These are phyloP conservation scores for Arabis hirsuta DNA, from an alignment of 345 rosid genomes.

Conservation along the genomic window DNA sequence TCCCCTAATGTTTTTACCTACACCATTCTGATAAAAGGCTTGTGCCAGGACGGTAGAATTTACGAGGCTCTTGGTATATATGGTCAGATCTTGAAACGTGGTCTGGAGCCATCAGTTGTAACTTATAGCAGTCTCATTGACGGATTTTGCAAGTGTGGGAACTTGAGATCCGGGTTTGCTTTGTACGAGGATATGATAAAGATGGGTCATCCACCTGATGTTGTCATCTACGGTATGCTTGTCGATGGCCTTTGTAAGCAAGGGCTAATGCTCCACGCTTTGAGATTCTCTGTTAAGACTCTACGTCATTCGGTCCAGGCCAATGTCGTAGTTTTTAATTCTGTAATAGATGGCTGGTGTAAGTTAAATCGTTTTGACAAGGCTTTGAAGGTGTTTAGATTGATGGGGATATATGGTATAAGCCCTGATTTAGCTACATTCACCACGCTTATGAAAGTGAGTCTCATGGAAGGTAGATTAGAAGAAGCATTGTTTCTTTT, in stretches of 20 bases:
- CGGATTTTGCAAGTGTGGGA: slow-evolving; percentile 55
- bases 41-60: slow-evolving; percentile 45
- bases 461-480: slow-evolving; percentile 35
- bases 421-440: slow-evolving; percentile 53
- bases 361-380: slow-evolving; percentile 37
- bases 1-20: slow-evolving; percentile 53
- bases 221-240: slow-evolving; percentile 45
- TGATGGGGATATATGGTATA: slow-evolving; percentile 35
- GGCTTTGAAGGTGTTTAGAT: slow-evolving; percentile 46
- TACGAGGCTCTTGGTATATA: slow-evolving; percentile 55
- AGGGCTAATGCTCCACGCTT: slow-evolving; percentile 49
- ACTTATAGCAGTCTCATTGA: slow-evolving; percentile 57
- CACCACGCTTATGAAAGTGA: slow-evolving; percentile 46
- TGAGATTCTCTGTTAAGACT: slow-evolving; percentile 47
- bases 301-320: slow-evolving; percentile 39
- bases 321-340: slow-evolving; percentile 49
- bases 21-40: slow-evolving; percentile 56
- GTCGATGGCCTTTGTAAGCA: slow-evolving; percentile 57
- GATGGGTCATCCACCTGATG: slow-evolving; percentile 45
- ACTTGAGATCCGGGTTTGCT: slow-evolving; percentile 48
- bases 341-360: slow-evolving; percentile 56
- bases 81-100: slow-evolving; percentile 51
- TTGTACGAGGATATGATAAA: slow-evolving; percentile 46
- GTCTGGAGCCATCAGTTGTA: slow-evolving; percentile 49
- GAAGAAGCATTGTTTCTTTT: slow-evolving; percentile 44